Conservation (phyloP, 2,329 filamentous ascomycete genomes). For the Ascochyta viciae-villosae region DNA sequence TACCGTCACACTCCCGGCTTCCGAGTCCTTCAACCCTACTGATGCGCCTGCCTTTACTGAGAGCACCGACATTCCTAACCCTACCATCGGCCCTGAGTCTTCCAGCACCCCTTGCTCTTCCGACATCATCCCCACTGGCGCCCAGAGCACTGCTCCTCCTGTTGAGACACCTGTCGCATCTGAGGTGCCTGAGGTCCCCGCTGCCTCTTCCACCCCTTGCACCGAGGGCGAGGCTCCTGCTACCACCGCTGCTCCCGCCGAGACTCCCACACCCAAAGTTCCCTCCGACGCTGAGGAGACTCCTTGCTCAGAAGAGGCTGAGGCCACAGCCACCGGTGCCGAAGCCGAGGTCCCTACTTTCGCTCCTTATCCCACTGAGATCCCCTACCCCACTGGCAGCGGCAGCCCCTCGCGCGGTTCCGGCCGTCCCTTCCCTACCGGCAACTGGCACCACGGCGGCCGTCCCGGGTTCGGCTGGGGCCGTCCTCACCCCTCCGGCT, state of each 20-base stretch:
- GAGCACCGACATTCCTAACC: slow-evolving; percentile 17
- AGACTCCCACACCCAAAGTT: slow-evolving; percentile 1
- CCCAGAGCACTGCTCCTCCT: neutral
- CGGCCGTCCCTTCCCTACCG: slow-evolving; percentile 16
- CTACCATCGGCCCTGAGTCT: slow-evolving; percentile 21
- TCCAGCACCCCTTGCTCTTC: slow-evolving; percentile 23
- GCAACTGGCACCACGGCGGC: slow-evolving; percentile 9
- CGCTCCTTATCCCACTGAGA: slow-evolving; percentile 5
- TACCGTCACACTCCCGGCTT: slow-evolving; percentile 21
- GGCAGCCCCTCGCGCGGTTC: slow-evolving; percentile 6
- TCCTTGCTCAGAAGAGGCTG: slow-evolving; percentile 8
- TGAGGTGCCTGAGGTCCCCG: slow-evolving; percentile 5
- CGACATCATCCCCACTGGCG: neutral
- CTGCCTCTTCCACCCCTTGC: slow-evolving; percentile 1
- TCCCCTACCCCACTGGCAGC: slow-evolving; percentile 1
- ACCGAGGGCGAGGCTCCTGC: neutral
- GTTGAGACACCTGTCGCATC: neutral
- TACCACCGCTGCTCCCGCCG: neutral
- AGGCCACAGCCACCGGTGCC: slow-evolving; percentile 2
- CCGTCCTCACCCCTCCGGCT: slow-evolving; percentile 26
- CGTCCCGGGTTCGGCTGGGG: slow-evolving; percentile 24
- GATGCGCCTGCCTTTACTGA: slow-evolving; percentile 28
- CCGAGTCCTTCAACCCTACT: slow-evolving; percentile 24
- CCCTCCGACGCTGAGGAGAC: slow-evolving; percentile 14
- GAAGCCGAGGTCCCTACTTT: slow-evolving; percentile 3